Base-by-base conservation (phyloP, 176 grass and related monocot species). In the Ensete glaucum region DNA sequence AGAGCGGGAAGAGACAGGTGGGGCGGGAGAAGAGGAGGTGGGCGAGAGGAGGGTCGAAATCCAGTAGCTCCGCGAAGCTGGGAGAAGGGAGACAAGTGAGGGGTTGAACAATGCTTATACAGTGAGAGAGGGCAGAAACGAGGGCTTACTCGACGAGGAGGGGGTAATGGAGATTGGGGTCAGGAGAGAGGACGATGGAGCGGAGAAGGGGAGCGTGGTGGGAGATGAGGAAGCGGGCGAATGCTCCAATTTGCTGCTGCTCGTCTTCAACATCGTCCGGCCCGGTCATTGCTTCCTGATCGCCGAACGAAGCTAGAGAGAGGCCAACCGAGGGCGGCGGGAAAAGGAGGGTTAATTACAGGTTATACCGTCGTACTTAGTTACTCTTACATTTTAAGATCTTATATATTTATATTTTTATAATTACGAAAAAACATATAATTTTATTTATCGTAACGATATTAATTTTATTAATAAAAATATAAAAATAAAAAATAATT, bases 51-150 rank as follows among this genome's bases (percentile, higher is more conserved):
- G 86, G 72, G 62, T 93, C 80, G 78, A 87, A 98, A 1, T 98
- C 74, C 74, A 79, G 27, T 23, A 98, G 85, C 80, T 98, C 90
- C 2, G 94, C 80, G 81, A 87, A 98, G 60, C 94, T 91, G 81
- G 43, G 26, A 64, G 56, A 51, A 23, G 22, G 64, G 11, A 52
- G 7, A 21, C 17, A 53, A 34, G 43, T 23, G 81, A 86, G 66
- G 53, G 77, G 82, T 79, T 73, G 34, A 54, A 60, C 57, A 21
- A 58, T 14, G 49, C 17, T 15, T 9, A 60, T 53, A 14, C 11
- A 1, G 13, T 67, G 24, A 17, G 7, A 24, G 11, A 0, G 17
- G 49, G 58, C 13, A 64, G n/a, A 50, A 69, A 24, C 63, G 25
- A 74, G 54, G 16, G 71, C 80, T 81, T 76, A 95, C 91, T 84